Base-by-base conservation (phyloP, 305 asterid species). In the Fraxinus xanthoxyloides region DNA sequence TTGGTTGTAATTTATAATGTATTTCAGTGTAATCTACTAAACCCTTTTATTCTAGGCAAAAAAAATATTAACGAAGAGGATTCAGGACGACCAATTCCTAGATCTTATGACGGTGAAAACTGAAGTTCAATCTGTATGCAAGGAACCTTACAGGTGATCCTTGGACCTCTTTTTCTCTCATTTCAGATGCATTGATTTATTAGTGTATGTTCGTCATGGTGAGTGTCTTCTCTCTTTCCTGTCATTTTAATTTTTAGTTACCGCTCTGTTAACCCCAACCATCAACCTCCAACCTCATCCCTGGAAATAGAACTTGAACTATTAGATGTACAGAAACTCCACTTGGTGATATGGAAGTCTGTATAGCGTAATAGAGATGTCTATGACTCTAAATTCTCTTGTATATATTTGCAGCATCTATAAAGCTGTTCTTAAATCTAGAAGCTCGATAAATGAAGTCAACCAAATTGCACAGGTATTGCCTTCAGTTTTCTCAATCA, bases 401-500 rank as follows among this genome's bases (percentile, higher is more conserved):
- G 40, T 51, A 80, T 79, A 69, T 86, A 35, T 77, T 51, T 91
- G 90, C 97, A 95, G 98, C 92, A 87, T 95, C 85, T 91, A 91
- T 77, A 95, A 87, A 88, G 86, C 93, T 75, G 93, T 88, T 77
- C 84, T 88, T 81, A 92, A 95, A 88, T 90, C 98, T 70, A 91
- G 90, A 86, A 82, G 94, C 88, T 91, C 95, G 19, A 92, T 95
- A 88, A 91, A 92, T 75, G 98, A 93, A 87, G 95, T 95, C 79
- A 93, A 93, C 87, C 98, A 93, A 91, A 90, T 90, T 81, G 95
- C 95, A 69, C 98, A 93, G 98, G 98, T 95, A 79, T 84, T 80
- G 80, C 78, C 75, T 31, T 74, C 82, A 76, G 88, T 86, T 78
- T 75, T 82, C 38, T 80, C 10, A 6, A 54, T 54, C 65, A 54